Percentiles rank a stretch among this genome's conserved stretches.
Conservation (phyloP, 352 stramenopile genomes). For the Blastocystis hominis region DNA sequence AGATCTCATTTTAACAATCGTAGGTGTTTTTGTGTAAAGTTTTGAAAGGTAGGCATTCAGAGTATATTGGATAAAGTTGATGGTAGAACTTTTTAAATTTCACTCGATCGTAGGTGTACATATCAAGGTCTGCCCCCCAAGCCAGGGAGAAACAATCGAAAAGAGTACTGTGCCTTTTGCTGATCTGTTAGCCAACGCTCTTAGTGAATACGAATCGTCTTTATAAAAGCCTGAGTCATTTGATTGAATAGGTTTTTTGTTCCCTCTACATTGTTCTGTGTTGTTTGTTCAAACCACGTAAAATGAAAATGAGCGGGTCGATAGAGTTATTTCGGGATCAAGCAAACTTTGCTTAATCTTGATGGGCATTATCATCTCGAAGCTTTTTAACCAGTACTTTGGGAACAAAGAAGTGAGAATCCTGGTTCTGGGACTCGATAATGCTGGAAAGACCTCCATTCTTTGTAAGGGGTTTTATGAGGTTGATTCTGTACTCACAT, state of each 20-base stretch:
- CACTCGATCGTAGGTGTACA: background rate
- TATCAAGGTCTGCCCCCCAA: background rate
- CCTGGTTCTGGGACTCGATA: slow-evolving; percentile 97
- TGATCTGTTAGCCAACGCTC: background rate
- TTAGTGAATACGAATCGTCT: background rate
- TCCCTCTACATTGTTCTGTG: background rate
- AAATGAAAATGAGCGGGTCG: too few species aligned
- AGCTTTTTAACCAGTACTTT: slow-evolving; percentile 92
- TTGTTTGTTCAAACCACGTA: background rate
- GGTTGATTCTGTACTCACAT: background rate
- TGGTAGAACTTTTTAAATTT: background rate
- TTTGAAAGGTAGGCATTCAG: background rate
- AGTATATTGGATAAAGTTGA: background rate
- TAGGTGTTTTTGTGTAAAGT: background rate
- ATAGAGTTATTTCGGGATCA: too few species aligned
- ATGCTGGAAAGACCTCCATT: slow-evolving; percentile 98
- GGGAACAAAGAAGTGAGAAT: slow-evolving; percentile 97
- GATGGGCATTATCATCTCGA: slow-evolving; percentile 94
- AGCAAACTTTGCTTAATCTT: background rate
- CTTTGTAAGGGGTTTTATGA: slow-evolving; percentile 69
- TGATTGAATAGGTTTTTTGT: background rate
- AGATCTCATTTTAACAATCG: background rate
- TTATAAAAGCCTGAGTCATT: background rate
- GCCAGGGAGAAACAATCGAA: background rate
- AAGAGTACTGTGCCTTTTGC: background rate